Percentiles rank a stretch among this genome's conserved stretches.
Conservation (phyloP, 805 yeast genomes). For the Candida vaughaniae region DNA sequence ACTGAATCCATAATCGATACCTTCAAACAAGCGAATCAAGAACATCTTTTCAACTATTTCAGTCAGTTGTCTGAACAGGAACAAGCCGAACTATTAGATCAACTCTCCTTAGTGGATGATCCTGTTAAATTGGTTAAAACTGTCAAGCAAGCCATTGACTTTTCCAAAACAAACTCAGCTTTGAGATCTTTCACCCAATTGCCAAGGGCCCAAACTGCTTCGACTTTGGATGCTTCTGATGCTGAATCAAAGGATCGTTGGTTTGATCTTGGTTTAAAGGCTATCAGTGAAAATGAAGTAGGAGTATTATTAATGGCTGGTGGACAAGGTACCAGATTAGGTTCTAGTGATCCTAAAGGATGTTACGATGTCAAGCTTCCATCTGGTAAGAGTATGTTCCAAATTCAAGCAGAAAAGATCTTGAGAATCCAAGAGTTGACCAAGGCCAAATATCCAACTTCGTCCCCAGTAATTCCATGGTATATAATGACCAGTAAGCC, state of each 20-base stretch:
- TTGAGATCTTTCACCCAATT: slow-evolving; percentile 43
- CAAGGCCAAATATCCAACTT: slow-evolving; percentile 20
- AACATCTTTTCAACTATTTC: slow-evolving; percentile 51
- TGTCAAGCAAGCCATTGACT: slow-evolving; percentile 47
- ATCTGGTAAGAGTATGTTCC: slow-evolving; percentile 80
- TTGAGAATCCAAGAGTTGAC: slow-evolving; percentile 61
- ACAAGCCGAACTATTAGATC: slow-evolving; percentile 35
- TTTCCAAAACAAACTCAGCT: slow-evolving; percentile 24
- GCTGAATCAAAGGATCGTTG: slow-evolving; percentile 34
- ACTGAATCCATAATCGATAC: slow-evolving; percentile 22
- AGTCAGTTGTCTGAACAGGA: slow-evolving; percentile 35
- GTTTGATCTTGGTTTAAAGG: slow-evolving; percentile 57
- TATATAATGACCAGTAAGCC: slow-evolving; percentile 95
- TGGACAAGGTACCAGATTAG: slow-evolving; percentile 96
- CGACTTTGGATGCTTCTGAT: slow-evolving; percentile 44
- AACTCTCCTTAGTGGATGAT: slow-evolving; percentile 41
- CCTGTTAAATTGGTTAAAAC: slow-evolving; percentile 41
- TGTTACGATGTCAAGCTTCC: slow-evolving; percentile 88
- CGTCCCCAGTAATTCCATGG: slow-evolving; percentile 58
- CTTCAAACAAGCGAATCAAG: slow-evolving; percentile 50
- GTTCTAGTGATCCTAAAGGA: slow-evolving; percentile 90
- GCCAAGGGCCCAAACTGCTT: slow-evolving; percentile 47
- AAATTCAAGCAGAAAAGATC: slow-evolving; percentile 88
- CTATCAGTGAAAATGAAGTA: slow-evolving; percentile 70
- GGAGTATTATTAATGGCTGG: slow-evolving; percentile 96